Evolutionary conservation across 805 yeast species (phyloP), one percentile per base, ranked within the genome.

Genomic region (Saturnispora galanensis): DNA sequence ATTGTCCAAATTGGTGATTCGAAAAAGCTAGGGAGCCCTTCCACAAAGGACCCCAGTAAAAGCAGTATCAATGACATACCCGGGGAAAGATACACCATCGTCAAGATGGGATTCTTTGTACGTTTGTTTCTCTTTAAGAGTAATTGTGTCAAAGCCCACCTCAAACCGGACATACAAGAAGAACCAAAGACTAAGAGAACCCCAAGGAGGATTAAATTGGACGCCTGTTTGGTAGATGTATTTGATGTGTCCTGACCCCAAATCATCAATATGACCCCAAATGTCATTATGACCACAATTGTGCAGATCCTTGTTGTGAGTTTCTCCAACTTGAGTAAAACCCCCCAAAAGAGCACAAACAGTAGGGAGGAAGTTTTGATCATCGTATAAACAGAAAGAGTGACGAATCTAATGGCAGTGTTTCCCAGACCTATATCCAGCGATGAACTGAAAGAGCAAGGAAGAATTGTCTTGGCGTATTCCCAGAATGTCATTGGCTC

Each of bases 371-470:
- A 79, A 1, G 97, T 84, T 59, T 93, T 93, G 47, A 93, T 78
- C 87, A 90, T 88, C 8, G 97, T 90, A 62, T 89, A 93, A 38
- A 89, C 74, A 13, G 89, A 78, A 50, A 93, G 69, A 1, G 96
- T 76, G 39, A 93, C 83, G 57, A 76, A 80, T 50, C 81, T 70
- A 55, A 89, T 76, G 26, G 96, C 82, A 31, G 82, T 77, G 62
- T 93, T 93, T 29, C 95, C 90, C 50, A 88, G 70, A 1, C 98
- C 97, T 51, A 93, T 88, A 63, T 93, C 99, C 13, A 95, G 90
- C 2, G 95, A 87, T 2, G 89, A 77, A 0, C 96, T 93, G 11
- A 85, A 37, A 0, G 96, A 82, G 57, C 97, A 87, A 0, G 97
- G 96, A 2, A 85, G 57, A 35, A 87, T 78, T 42, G 73, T 79